These are phyloP conservation scores for Pythium chondricola DNA, from an alignment of 352 stramenopile genomes.

Conservation along the genomic window DNA sequence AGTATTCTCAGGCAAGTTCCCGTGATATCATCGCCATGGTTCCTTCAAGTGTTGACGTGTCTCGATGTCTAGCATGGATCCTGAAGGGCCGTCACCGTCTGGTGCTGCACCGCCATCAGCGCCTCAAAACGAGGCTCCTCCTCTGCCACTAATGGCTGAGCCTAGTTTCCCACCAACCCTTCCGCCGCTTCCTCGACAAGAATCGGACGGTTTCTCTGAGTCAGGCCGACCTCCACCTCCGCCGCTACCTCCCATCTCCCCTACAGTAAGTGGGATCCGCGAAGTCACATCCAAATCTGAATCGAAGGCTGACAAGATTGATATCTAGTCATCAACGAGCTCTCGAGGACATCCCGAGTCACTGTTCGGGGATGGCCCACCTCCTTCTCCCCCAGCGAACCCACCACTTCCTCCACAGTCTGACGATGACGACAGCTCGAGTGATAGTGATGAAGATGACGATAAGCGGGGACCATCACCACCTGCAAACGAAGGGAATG, in stretches of 20 bases:
- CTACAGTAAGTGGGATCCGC: conserved; percentile 58
- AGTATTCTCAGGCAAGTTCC: conserved; percentile 37
- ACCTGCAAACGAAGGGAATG: conserved; percentile 9
- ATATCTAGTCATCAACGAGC: conserved; percentile 28
- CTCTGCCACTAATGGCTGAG: conserved; percentile 12
- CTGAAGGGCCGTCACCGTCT: conserved; percentile 67
- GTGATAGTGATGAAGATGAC: conserved; percentile 53
- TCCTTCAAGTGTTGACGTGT: background rate
- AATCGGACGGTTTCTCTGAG: too few relatives aligned
- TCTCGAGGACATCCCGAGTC: conserved; percentile 38
- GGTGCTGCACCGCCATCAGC: conserved; percentile 25
- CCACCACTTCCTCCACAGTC: conserved; percentile 28
- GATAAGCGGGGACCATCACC: conserved; percentile 25
- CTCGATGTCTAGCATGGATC: conserved; percentile 49
- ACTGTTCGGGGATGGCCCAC: conserved; percentile 39
- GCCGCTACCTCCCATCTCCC: conserved; percentile 39
- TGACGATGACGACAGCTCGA: conserved; percentile 50
- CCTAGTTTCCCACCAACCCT: background rate
- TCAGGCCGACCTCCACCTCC: conserved; percentile 17
- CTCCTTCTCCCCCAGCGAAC: conserved; percentile 29
- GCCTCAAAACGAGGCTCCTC: conserved; percentile 2
- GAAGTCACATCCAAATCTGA: too few relatives aligned
- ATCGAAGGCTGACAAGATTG: too few relatives aligned
- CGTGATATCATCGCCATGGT: background rate
- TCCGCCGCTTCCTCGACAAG: conserved; percentile 5